Percentiles rank a stretch among this genome's conserved stretches.
Evolutionary conservation across 176 grass and related monocot genomes (phyloP).

Genomic region (Carex scoparia): DNA sequence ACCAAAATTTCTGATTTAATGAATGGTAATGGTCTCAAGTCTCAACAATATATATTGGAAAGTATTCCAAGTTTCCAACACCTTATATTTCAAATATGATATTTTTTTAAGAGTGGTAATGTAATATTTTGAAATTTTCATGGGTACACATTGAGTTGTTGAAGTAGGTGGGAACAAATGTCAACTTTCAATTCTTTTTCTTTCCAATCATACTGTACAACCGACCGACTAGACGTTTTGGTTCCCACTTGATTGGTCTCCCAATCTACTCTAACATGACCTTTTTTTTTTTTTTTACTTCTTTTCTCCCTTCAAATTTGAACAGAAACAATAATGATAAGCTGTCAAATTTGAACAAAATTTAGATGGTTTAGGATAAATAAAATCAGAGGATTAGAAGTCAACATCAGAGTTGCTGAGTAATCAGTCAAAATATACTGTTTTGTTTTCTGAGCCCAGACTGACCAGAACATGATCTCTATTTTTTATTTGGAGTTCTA

Average conservation of each 20-base stretch:
- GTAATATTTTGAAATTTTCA: background rate
- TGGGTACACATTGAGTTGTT: background rate
- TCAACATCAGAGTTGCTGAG: background rate
- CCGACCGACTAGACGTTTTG: conserved; percentile 12
- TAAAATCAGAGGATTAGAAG: background rate
- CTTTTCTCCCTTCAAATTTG: background rate
- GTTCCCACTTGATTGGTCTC: conserved; percentile 19
- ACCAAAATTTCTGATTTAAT: too few species aligned
- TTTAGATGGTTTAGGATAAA: background rate
- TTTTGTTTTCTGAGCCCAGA: background rate
- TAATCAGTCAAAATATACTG: background rate
- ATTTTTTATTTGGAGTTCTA: background rate
- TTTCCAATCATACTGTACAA: conserved; percentile 11
- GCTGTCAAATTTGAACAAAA: background rate
- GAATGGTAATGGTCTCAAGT: too few species aligned
- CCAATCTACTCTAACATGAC: background rate
- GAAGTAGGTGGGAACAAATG: background rate
- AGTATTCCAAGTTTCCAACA: too few species aligned
- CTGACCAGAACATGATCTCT: background rate
- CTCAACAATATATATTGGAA: too few species aligned
- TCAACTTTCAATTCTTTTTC: background rate
- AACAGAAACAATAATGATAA: background rate
- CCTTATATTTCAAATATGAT: background rate
- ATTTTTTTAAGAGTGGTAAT: background rate
- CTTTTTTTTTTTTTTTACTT: background rate